Evolutionary conservation across 2,329 filamentous ascomycete genomes (phyloP).

Genomic region (Colletotrichum chrysophilum): DNA sequence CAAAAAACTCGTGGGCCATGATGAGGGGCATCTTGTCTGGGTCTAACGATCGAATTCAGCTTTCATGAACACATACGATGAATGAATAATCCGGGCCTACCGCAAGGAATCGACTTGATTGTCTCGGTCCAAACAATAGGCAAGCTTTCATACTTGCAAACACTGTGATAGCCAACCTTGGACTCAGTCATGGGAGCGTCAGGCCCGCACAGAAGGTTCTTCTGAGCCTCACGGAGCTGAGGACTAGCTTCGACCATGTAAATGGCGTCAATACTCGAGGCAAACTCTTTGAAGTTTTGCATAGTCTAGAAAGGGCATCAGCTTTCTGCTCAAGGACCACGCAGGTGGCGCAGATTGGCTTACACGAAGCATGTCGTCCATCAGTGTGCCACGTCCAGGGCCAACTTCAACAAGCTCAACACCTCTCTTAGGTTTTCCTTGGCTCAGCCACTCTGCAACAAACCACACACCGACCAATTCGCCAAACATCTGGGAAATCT

Average conservation of each 20-base stretch:
- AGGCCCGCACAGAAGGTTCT: conserved; percentile 78
- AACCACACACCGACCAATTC: conserved; percentile 95
- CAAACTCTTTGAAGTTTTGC: conserved; percentile 79
- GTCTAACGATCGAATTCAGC: conserved; percentile 42
- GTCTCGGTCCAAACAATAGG: conserved; percentile 93
- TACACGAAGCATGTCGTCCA: conserved; percentile 94
- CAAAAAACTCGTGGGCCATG: conserved; percentile 97
- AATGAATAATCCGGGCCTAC: conserved; percentile 42
- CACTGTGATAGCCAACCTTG: conserved; percentile 75
- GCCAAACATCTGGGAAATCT: conserved; percentile 97
- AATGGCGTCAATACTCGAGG: conserved; percentile 79
- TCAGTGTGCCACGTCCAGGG: conserved; percentile 91
- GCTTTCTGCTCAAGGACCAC: neutral
- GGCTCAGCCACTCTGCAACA: conserved; percentile 94
- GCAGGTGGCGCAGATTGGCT: conserved; percentile 29
- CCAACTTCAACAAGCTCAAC: conserved; percentile 94
- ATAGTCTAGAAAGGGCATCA: conserved; percentile 67
- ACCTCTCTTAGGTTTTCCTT: conserved; percentile 74
- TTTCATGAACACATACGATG: neutral
- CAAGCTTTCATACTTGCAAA: conserved; percentile 74
- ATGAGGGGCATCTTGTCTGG: conserved; percentile 84
- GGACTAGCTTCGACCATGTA: conserved; percentile 95
- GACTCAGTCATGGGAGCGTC: conserved; percentile 71
- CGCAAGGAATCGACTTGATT: conserved; percentile 78
- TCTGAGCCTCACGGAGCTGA: conserved; percentile 78